These are phyloP conservation scores for Chaetomium cochliodes DNA, from an alignment of 495 filamentous ascomycete genomes.

Conservation along the genomic window DNA sequence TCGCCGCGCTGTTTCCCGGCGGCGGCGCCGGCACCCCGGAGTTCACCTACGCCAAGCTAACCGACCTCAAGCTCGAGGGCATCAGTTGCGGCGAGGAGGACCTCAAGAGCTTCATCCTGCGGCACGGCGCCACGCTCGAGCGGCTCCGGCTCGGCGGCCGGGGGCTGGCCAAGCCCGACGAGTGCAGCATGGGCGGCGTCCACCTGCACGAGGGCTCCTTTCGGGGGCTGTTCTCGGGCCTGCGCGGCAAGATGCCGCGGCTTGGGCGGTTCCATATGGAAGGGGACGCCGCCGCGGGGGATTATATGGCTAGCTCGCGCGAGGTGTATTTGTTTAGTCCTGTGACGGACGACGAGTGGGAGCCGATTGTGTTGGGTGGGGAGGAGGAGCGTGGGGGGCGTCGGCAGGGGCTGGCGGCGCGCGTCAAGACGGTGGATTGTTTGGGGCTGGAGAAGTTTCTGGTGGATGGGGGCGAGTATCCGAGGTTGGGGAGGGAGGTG, in stretches of 20 bases:
- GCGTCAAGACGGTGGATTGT: slow-evolving; percentile 42
- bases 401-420: background rate
- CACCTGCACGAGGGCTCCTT: slow-evolving; percentile 48
- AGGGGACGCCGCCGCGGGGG: slow-evolving; percentile 47
- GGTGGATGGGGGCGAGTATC: slow-evolving; percentile 43
- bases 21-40: slow-evolving; percentile 17
- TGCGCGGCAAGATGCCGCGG: slow-evolving; percentile 37
- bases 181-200: slow-evolving; percentile 45
- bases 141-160: slow-evolving; percentile 47
- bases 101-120: slow-evolving; percentile 43
- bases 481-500: slow-evolving; percentile 25
- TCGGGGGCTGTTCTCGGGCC: slow-evolving; percentile 40
- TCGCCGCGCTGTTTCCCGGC: slow-evolving; percentile 36
- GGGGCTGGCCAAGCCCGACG: slow-evolving; percentile 43
- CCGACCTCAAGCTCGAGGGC: slow-evolving; percentile 47
- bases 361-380: slow-evolving; percentile 22
- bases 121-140: slow-evolving; percentile 43
- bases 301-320: slow-evolving; percentile 37
- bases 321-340: slow-evolving; percentile 48
- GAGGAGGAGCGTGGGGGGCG: background rate
- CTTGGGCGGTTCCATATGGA: slow-evolving; percentile 47
- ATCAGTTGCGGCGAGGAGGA: slow-evolving; percentile 47
- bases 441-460: slow-evolving; percentile 45
- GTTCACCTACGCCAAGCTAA: slow-evolving; percentile 42
- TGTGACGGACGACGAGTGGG: slow-evolving; percentile 46